Evolutionary conservation across 2,329 filamentous ascomycete genomes (phyloP), one percentile per base, ranked within the genome.

Genomic region (Biscogniauxia sp.): DNA sequence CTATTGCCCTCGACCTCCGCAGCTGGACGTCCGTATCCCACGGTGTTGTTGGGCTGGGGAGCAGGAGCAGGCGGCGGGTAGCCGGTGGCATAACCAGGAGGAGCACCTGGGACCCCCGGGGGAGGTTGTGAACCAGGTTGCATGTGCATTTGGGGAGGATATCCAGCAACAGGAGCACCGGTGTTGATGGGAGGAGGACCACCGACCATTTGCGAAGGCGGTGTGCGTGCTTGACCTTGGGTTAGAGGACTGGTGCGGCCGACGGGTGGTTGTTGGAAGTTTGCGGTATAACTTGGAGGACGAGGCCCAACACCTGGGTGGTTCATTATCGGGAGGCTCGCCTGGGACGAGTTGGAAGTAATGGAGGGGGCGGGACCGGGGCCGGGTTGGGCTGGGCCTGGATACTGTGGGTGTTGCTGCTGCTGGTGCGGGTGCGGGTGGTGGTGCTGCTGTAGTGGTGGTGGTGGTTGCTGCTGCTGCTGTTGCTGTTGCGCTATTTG

Each of bases 1-100:
- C 89, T 92, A 70, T 88, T 91, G 61, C 91, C 93, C 70, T 97
- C 92, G 41, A 96, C 91, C 77, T 98, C 94, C 60, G 83, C 83
- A 52, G 84, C 83, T 17, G 80, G 79, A 69, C 79, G 78, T 69
- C 77, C 65, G 70, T 79, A 75, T 64, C 75, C 75, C 75, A 78
- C 66, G 68, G 76, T 70, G 64, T 79, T 72, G 51, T 64, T 66
- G 26, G 64, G 78, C 64, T 77, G 78, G 25, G 70, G 73, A 20
- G 71, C 66, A 49, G 75, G 76, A 62, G 76, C 77, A 54, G 79
- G 77, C 53, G 78, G 79, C 32, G 79, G 80, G 57, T 84, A 84
- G 64, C 79, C 82, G 59, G 76, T 69, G 54, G 76, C 79, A 63
- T 82, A 82, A 37, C 78, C 78, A 54, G 79, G 79, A 56, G 79